These are phyloP conservation scores for Sphaerostilbella broomeana DNA, from an alignment of 2,329 filamentous ascomycete species.

Conservation along the genomic window DNA sequence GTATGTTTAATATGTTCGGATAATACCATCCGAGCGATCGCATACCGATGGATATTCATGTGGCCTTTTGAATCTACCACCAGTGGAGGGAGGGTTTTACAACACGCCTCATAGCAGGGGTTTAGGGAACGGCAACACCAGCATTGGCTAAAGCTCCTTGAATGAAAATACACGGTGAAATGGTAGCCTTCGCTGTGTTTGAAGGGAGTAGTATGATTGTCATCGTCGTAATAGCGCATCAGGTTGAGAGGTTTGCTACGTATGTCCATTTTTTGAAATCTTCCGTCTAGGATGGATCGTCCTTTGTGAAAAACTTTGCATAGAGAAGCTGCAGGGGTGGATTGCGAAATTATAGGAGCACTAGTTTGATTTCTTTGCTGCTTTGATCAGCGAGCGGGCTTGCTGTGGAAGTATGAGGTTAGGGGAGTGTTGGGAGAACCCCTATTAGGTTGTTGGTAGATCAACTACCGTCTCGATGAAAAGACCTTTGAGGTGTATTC, in stretches of 20 bases:
- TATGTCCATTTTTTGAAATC: constrained; percentile 65
- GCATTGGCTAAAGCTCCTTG: constrained; percentile 74
- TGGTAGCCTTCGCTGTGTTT: constrained; percentile 73
- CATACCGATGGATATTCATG: constrained; percentile 69
- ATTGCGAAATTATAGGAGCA: constrained; percentile 80
- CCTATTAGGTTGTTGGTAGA: too few species aligned
- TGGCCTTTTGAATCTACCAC: constrained; percentile 71
- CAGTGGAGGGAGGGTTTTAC: constrained; percentile 67
- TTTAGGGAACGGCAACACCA: constrained; percentile 62
- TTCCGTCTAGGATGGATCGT: constrained; percentile 58
- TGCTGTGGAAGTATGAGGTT: neutral
- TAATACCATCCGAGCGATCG: constrained; percentile 72
- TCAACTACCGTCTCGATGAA: too few species aligned
- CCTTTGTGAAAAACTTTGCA: constrained; percentile 60
- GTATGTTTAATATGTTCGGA: constrained; percentile 75
- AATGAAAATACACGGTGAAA: constrained; percentile 81
- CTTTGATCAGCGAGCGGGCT: too few species aligned
- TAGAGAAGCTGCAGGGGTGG: constrained; percentile 72
- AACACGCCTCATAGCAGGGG: constrained; percentile 72
- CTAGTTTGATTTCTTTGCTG: constrained; percentile 74
- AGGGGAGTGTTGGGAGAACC: too few species aligned
- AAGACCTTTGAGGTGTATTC: too few species aligned
- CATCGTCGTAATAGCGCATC: constrained; percentile 67
- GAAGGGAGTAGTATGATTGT: constrained; percentile 68
- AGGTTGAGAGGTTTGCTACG: constrained; percentile 62